These are phyloP conservation scores for Fusarium sp. DNA, from an alignment of 2,329 filamentous ascomycete species.

Conservation along the genomic window DNA sequence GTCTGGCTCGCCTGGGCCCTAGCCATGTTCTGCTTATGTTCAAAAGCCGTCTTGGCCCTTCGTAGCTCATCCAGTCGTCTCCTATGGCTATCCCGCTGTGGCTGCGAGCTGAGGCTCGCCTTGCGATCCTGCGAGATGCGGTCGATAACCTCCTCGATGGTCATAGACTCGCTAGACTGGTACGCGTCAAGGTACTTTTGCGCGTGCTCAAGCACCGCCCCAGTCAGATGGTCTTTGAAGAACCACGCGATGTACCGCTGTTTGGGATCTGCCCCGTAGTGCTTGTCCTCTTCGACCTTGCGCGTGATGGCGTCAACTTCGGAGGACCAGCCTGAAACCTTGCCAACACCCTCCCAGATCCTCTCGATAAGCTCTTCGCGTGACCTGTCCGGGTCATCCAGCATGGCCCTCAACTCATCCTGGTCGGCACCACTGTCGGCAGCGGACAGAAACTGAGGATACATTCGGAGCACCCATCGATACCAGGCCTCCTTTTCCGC, in stretches of 20 bases:
- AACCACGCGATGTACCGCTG: conserved; percentile 57
- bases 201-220: conserved; percentile 48
- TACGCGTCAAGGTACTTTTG: conserved; percentile 57
- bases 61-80: conserved; percentile 60
- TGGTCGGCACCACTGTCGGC: conserved; percentile 46
- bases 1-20: conserved; percentile 48
- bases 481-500: conserved; percentile 68
- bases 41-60: conserved; percentile 62
- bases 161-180: conserved; percentile 41
- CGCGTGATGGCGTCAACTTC: conserved; percentile 51
- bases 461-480: conserved; percentile 56
- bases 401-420: conserved; percentile 51
- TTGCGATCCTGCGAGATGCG: conserved; percentile 49
- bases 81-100: conserved; percentile 54
- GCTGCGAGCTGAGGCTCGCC: conserved; percentile 47
- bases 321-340: conserved; percentile 48
- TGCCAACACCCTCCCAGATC: conserved; percentile 54
- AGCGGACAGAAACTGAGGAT: conserved; percentile 54
- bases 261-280: conserved; percentile 49
- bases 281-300: conserved; percentile 49
- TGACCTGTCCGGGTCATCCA: conserved; percentile 54
- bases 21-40: conserved; percentile 57
- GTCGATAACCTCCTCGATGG: conserved; percentile 52
- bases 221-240: conserved; percentile 54
- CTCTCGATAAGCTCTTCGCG: conserved; percentile 53